Evolutionary conservation across 768 basidiomycete genomes (phyloP), one percentile per base, ranked within the genome.

Genomic region (Hydnomerulius pinastri): DNA sequence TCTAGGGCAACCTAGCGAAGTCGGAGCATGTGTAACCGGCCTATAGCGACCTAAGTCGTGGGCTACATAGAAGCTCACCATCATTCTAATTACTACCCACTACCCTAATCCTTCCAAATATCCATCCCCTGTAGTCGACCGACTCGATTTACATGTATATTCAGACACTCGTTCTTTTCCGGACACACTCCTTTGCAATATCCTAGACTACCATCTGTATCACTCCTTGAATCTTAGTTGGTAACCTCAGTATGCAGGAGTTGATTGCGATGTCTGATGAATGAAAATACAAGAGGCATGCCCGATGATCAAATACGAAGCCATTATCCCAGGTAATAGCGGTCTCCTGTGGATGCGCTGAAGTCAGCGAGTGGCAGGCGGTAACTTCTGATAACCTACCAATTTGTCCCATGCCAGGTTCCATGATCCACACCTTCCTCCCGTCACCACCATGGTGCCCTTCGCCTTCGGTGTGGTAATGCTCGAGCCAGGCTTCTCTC

Each of bases 321-420:
- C 10, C 12, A 43, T 35, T 39, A 46, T 57, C 59, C 66, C 46
- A 76, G 43, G 53, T 75, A 75, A 56, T 76, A 75, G 23, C 74
- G 73, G 56, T 75, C 74, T 23, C 73, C 74, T 75, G 36, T 28
- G 41, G 4, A 37, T 17, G 6, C 10, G 10, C 28, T 8, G 3
- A 11, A 4, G 33, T 64, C 2, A 56, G 46, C n/a, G n/a, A 39
- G 21, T 6, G 15, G 25, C 4, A 13, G 9, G 17, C 6, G 11
- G 24, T 2, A 17, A 7, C 40, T 25, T 33, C 11, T 29, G 17
- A 32, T 21, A 36, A 45, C 78, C 37, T 53, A 87, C 91, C 91
- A 44, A 93, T 92, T 47, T 91, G 88, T 1, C 92, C 92, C 82
- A 94, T 85, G 11, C 92, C 92, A 25, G 92, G 92, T 55, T 90